Base-by-base conservation (phyloP, 768 basidiomycete species). In the Mycena olivaceomarginata region DNA sequence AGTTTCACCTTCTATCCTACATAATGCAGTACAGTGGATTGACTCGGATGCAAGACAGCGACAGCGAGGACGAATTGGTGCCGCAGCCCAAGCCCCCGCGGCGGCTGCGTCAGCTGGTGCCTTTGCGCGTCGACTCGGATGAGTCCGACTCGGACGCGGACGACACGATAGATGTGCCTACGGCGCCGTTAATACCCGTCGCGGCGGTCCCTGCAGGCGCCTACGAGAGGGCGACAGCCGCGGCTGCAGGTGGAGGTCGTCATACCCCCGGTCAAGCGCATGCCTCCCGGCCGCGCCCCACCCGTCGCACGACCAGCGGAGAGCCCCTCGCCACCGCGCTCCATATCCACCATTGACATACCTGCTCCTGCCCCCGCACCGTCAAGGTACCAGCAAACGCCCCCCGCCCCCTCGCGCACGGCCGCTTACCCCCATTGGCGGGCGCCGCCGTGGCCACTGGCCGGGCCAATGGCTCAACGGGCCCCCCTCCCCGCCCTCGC, bases 341-440 rank as follows among this genome's bases (percentile, higher is more conserved):
- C 73, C 37, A 64, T 18, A 13, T 18, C 41, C 83, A 84, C 77
- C 80, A 81, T 40, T 78, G 72, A 37, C 59, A 83, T 40, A 78
- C 85, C 5, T 87, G 87, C 7, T 84, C 84, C 25, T 18, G 83
- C 59, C 80, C 85, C 39, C 93, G 90, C 78, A 81, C 31, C 31
- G 31, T 31, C 88, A n/a, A 91, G 94, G 40, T 31, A 31, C 31
- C 92, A 89, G 77, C 88, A 95, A 40, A 96, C 95, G 4, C 95
- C 95, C 95, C 4, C 85, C 84, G 25, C n/a, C 83, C 60, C 80
- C 85, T 39, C 93, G 90, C 78, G 81, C 88, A n/a, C 91, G 94
- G 37, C 92, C 89, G 77, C 89, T 95, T 41, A 96, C 95, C 5
- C 95, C 95, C 11, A 94, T 95, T 70, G 86, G 87, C 46, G 82